These are phyloP conservation scores for Aspergillus ruber DNA, from an alignment of 2,329 filamentous ascomycete species.

Conservation along the genomic window DNA sequence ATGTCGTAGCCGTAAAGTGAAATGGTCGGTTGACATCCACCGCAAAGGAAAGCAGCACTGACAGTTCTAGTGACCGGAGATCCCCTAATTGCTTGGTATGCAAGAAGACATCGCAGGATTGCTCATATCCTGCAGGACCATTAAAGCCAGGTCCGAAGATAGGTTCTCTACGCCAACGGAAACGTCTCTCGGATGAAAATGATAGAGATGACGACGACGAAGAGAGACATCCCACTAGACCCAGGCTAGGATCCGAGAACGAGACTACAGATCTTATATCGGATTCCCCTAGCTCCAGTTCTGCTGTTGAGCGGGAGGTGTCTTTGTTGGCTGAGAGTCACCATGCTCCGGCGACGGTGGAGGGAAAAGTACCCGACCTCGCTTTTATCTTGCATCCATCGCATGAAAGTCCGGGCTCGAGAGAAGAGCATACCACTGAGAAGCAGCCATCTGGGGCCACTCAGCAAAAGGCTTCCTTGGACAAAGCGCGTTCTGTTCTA, in stretches of 20 bases:
- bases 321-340: not conserved
- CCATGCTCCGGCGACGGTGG: not conserved
- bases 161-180: slow-evolving; percentile 11
- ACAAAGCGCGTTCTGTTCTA: not conserved
- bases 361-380: slow-evolving; percentile 8
- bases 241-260: too few species aligned
- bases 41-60: not conserved
- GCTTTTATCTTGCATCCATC: slow-evolving; percentile 21
- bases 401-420: slow-evolving; percentile 12
- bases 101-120: slow-evolving; percentile 12
- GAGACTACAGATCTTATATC: not conserved
- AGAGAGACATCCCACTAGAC: not conserved
- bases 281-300: not conserved
- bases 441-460: not conserved
- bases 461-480: not conserved
- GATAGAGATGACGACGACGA: not conserved
- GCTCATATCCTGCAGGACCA: slow-evolving; percentile 19
- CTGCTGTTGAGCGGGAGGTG: not conserved
- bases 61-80: not conserved
- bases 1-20: slow-evolving; percentile 1
- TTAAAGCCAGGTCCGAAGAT: slow-evolving; percentile 25
- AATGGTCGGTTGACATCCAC: not conserved
- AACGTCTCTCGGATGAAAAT: not conserved
- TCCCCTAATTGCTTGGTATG: slow-evolving; percentile 13
- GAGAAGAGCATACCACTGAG: not conserved